These are phyloP conservation scores for Trypanosoma platydactyli DNA, from an alignment of 208 protist genomes.

Conservation along the genomic window DNA sequence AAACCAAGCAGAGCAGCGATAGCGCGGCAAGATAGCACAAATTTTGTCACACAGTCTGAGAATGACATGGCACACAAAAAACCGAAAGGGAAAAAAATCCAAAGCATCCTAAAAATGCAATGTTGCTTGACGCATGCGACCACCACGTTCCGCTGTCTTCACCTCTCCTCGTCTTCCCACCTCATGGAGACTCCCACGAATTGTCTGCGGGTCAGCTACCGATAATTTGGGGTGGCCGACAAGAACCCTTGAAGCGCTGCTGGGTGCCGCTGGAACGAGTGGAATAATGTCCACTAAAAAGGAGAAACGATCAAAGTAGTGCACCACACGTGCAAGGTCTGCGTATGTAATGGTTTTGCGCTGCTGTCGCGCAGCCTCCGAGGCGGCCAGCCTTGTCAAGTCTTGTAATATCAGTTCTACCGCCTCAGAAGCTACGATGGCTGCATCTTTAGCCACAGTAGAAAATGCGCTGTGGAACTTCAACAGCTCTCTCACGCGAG, in stretches of 20 bases:
- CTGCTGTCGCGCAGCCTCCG: conserved; percentile 43
- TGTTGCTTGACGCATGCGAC: conserved; percentile 4
- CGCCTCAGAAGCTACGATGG: conserved; percentile 39
- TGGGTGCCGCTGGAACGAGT: conserved; percentile 9
- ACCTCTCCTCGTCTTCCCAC: not conserved
- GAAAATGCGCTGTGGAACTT: conserved; percentile 55
- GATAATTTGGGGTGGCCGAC: not conserved
- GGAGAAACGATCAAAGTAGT: conserved; percentile 70
- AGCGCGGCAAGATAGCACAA: conserved; percentile 3
- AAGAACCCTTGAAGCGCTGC: not conserved
- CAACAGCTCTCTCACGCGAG: conserved; percentile 67
- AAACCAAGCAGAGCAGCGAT: conserved; percentile 14
- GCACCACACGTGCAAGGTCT: conserved; percentile 58
- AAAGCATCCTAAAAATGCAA: conserved; percentile 4
- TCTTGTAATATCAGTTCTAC: conserved; percentile 65
- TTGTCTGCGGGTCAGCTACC: not conserved
- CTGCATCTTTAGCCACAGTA: conserved; percentile 57
- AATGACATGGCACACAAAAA: not conserved
- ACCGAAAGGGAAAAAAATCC: not conserved
- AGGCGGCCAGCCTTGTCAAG: conserved; percentile 46
- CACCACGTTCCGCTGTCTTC: not conserved
- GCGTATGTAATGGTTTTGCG: conserved; percentile 71
- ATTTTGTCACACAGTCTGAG: not conserved
- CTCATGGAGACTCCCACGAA: not conserved
- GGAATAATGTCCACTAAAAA: conserved; percentile 65